Evolutionary conservation across 108 stramenopile genomes (phyloP).

Genomic region (Pseudonitzschia delicatissima): DNA sequence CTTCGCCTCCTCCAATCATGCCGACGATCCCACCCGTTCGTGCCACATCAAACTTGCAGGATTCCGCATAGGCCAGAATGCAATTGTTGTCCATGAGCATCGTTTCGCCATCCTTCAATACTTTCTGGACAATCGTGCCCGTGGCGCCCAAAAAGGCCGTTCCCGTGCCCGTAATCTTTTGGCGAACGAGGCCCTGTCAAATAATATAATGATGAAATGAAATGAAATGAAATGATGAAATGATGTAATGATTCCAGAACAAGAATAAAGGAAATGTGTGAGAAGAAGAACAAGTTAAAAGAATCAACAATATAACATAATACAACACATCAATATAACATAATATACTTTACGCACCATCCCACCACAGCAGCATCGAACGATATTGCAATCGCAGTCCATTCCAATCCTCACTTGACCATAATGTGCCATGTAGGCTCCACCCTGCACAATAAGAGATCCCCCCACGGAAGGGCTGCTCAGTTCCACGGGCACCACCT

Average conservation of each 20-base stretch:
- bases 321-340: neutral
- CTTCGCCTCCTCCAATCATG: constrained; percentile 85
- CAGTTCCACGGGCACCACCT: constrained; percentile 55
- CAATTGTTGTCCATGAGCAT: constrained; percentile 73
- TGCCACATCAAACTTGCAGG: constrained; percentile 62
- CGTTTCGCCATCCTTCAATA: constrained; percentile 58
- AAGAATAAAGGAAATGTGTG: too few relatives aligned
- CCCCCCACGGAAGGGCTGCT: constrained; percentile 27
- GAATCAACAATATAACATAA: neutral
- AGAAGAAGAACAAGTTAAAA: neutral
- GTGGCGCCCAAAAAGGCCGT: constrained; percentile 74
- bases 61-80: constrained; percentile 64
- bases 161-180: constrained; percentile 47
- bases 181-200: constrained; percentile 37
- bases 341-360: constrained; percentile 7
- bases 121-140: constrained; percentile 70
- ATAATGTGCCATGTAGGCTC: constrained; percentile 49
- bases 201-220: neutral
- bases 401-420: constrained; percentile 44
- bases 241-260: too few relatives aligned
- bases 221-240: neutral
- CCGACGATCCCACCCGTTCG: constrained; percentile 70
- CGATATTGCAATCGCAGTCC: constrained; percentile 43
- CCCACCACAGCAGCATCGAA: constrained; percentile 57
- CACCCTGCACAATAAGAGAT: constrained; percentile 38